Evolutionary conservation across 78 protist species (phyloP).

Genomic region (Dictyostelium capitatum): DNA sequence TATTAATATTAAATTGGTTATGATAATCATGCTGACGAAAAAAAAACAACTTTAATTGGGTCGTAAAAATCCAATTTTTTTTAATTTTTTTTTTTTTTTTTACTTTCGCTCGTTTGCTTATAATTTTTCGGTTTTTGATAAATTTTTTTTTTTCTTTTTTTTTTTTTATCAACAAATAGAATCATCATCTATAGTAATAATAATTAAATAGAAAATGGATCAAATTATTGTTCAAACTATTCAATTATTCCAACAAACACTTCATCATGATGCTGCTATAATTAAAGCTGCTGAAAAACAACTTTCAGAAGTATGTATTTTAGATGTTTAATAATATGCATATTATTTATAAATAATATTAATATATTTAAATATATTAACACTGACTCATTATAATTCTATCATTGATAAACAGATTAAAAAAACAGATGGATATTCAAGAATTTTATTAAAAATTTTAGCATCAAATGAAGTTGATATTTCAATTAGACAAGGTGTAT

Average conservation of each 20-base stretch:
- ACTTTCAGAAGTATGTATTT: conserved; percentile 8
- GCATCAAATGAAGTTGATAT: conserved; percentile 71
- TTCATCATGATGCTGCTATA: neutral
- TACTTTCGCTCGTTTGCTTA: no score
- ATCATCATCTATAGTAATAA: neutral
- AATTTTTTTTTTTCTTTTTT: neutral
- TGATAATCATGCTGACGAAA: neutral
- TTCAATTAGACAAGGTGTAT: conserved; percentile 48
- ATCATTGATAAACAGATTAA: conserved; percentile 6
- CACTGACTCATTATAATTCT: no score
- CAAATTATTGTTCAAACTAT: conserved; percentile 9
- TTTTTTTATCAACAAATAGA: neutral
- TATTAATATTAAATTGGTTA: neutral
- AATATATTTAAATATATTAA: no score
- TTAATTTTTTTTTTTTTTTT: no score
- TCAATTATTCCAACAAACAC: conserved; percentile 26
- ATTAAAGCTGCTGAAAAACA: conserved; percentile 23
- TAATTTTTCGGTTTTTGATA: no score
- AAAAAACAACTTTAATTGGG: neutral
- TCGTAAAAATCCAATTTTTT: neutral
- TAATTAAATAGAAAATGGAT: neutral
- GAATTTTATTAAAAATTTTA: conserved; percentile 32
- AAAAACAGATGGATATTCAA: conserved; percentile 20
- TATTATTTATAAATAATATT: no score
- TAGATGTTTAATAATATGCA: no score